Conservation (phyloP, 768 basidiomycete species). For the Crepidotus variabilis region DNA sequence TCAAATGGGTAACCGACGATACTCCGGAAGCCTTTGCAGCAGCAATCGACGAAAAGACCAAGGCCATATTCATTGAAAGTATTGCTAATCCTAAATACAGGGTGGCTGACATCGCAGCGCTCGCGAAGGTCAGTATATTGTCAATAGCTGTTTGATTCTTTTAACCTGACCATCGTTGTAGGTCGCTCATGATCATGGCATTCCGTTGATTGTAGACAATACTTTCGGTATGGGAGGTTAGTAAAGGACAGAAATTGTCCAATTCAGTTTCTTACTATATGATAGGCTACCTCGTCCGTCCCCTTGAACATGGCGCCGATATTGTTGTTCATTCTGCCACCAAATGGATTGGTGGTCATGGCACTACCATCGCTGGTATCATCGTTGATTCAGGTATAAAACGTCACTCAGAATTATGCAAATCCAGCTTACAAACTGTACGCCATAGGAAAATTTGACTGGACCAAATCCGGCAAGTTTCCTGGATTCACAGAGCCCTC, state of each 20-base stretch:
- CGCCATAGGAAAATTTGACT: slow-evolving; percentile 71
- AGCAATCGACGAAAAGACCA: slow-evolving; percentile 76
- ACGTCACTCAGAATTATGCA: neutral
- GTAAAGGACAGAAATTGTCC: neutral
- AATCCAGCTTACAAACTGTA: neutral
- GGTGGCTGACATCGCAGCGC: slow-evolving; percentile 60
- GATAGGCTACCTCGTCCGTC: slow-evolving; percentile 58
- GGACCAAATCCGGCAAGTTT: slow-evolving; percentile 64
- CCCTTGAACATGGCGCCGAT: slow-evolving; percentile 74
- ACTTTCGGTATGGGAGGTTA: slow-evolving; percentile 71
- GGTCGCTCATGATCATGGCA: slow-evolving; percentile 68
- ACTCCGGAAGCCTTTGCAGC: slow-evolving; percentile 56
- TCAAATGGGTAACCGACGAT: slow-evolving; percentile 57
- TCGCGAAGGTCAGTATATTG: slow-evolving; percentile 63
- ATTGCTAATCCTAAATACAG: slow-evolving; percentile 77
- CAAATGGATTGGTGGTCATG: slow-evolving; percentile 84
- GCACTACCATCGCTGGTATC: slow-evolving; percentile 76
- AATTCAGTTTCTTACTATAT: slow-evolving; percentile 14
- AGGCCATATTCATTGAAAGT: slow-evolving; percentile 70
- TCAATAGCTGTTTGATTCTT: too few species aligned
- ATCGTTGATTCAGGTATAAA: slow-evolving; percentile 70
- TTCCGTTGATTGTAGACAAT: slow-evolving; percentile 81
- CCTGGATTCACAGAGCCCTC: slow-evolving; percentile 71
- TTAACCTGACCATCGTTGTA: slow-evolving; percentile 19
- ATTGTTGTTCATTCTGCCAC: slow-evolving; percentile 82